A percentile compares a stretch with the other conserved stretches of the same genome.
Conservation (phyloP, 2,329 filamentous ascomycete genomes). For the Calycina marina region DNA sequence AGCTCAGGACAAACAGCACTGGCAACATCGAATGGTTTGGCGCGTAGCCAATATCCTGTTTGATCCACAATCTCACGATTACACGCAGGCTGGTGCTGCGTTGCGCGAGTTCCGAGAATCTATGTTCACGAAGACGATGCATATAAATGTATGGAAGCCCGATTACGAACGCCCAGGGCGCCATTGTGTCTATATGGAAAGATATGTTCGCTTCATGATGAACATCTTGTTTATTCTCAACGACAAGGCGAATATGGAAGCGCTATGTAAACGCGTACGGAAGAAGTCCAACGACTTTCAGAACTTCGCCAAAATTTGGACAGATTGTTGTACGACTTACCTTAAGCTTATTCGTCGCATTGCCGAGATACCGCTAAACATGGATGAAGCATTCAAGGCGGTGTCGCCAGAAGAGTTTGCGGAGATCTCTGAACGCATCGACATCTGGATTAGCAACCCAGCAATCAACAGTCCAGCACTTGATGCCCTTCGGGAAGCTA, state of each 20-base stretch:
- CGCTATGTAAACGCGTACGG: constrained; percentile 46
- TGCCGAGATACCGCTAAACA: constrained; percentile 40
- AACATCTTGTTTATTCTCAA: constrained; percentile 43
- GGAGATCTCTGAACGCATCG: constrained; percentile 40
- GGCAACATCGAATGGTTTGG: constrained; percentile 60
- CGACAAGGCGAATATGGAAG: constrained; percentile 48
- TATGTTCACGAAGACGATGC: constrained; percentile 63
- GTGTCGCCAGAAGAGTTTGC: constrained; percentile 52
- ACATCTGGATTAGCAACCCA: constrained; percentile 39
- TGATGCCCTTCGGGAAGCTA: constrained; percentile 48
- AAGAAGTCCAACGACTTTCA: constrained; percentile 42
- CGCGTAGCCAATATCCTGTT: constrained; percentile 47
- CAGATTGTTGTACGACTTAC: constrained; percentile 17
- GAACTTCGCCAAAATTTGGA: constrained; percentile 16
- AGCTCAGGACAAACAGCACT: constrained; percentile 52
- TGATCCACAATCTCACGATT: constrained; percentile 33
- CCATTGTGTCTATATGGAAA: constrained; percentile 60
- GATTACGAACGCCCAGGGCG: constrained; percentile 54
- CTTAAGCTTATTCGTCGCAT: constrained; percentile 38
- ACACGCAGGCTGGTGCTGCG: constrained; percentile 34
- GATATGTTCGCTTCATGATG: constrained; percentile 54
- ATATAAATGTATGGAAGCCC: constrained; percentile 59
- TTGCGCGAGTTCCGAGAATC: constrained; percentile 52
- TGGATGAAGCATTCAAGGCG: constrained; percentile 52
- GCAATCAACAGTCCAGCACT: constrained; percentile 33